Conservation (phyloP, 768 basidiomycete species). For the Leccinellum rugosiceps region DNA sequence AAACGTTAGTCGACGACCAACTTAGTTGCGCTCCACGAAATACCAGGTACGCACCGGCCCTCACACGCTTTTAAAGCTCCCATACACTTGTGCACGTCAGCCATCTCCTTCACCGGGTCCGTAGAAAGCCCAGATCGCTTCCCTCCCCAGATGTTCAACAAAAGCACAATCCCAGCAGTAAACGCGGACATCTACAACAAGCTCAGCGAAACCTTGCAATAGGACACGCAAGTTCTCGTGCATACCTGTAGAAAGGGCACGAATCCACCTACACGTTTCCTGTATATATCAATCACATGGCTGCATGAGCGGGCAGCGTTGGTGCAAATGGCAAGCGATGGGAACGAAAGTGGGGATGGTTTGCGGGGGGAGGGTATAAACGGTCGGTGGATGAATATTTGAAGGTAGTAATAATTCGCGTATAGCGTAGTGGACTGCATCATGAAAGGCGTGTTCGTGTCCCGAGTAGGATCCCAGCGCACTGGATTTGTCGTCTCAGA, state of each 20-base stretch:
- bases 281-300: slow-evolving; percentile 63
- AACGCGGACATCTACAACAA: slow-evolving; percentile 39
- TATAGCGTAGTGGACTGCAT: slow-evolving; percentile 52
- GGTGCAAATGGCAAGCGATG: slow-evolving; percentile 78
- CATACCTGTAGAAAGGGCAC: slow-evolving; percentile 31
- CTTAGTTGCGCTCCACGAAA: neutral
- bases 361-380: slow-evolving; percentile 69
- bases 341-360: slow-evolving; percentile 45
- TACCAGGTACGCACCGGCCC: slow-evolving; percentile 27
- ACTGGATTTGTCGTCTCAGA: slow-evolving; percentile 26
- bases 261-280: slow-evolving; percentile 31
- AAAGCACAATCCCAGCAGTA: slow-evolving; percentile 48
- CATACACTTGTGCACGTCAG: slow-evolving; percentile 52
- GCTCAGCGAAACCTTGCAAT: neutral
- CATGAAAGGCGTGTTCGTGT: slow-evolving; percentile 36
- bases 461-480: slow-evolving; percentile 44
- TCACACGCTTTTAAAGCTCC: slow-evolving; percentile 37
- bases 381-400: slow-evolving; percentile 75
- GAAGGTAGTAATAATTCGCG: slow-evolving; percentile 50
- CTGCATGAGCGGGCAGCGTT: slow-evolving; percentile 77
- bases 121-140: slow-evolving; percentile 39
- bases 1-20: neutral
- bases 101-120: slow-evolving; percentile 45
- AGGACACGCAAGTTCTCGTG: neutral
- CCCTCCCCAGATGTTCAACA: slow-evolving; percentile 56